A percentile compares a stretch with the other conserved stretches of the same genome.
phyloP scores from a whole-genome alignment of 2,329 filamentous ascomycete genomes.

The Lecanosticta acicola region DNA sequence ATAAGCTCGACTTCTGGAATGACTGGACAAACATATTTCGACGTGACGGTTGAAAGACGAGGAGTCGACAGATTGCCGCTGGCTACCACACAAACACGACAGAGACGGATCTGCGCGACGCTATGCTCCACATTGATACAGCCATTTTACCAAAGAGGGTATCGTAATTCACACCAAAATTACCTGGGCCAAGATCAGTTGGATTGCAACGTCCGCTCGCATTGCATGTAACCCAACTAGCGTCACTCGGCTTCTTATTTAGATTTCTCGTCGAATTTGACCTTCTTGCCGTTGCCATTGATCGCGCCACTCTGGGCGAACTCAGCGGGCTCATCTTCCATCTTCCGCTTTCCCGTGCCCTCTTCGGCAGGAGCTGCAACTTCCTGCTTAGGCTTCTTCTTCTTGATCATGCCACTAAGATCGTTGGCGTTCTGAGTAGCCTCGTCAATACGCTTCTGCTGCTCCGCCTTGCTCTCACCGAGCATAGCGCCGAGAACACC shows the following conservation, averaged over 20 bases:
- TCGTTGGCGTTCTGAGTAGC: constrained; percentile 70
- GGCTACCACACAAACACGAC: too few species aligned
- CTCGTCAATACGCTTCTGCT: constrained; percentile 62
- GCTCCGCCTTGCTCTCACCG: constrained; percentile 56
- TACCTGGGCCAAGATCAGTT: too few species aligned
- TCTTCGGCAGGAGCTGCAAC: constrained; percentile 10
- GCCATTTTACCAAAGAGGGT: background rate
- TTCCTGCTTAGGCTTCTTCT: constrained; percentile 42
- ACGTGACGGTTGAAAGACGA: too few species aligned
- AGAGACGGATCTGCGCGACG: too few species aligned
- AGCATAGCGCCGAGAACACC: constrained; percentile 60
- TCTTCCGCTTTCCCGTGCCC: constrained; percentile 30
- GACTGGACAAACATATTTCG: too few species aligned
- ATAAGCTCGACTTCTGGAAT: too few species aligned
- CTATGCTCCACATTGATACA: background rate
- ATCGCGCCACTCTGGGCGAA: background rate
- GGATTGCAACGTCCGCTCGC: too few species aligned
- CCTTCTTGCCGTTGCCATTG: constrained; percentile 24
- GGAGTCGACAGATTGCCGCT: too few species aligned
- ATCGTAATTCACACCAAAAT: background rate
- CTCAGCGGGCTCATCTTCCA: constrained; percentile 16
- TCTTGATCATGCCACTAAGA: constrained; percentile 67
- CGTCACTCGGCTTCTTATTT: background rate
- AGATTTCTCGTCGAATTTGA: constrained; percentile 17
- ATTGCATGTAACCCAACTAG: too few species aligned